Conservation (phyloP, 805 yeast genomes). For the Saccharomycopsis sp. region DNA sequence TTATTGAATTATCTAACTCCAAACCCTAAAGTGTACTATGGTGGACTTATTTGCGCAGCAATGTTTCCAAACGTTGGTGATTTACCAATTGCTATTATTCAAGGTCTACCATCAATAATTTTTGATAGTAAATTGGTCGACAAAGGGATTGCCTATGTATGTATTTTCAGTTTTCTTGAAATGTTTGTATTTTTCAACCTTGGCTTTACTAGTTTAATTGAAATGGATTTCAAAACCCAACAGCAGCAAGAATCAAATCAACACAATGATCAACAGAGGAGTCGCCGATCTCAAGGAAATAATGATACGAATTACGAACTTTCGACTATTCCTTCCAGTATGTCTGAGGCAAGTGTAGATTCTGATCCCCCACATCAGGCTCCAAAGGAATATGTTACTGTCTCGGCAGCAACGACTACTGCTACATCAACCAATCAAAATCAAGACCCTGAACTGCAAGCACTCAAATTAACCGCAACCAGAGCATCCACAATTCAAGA, state of each 20-base stretch:
- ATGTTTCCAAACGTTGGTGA: conserved; percentile 46
- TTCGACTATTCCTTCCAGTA: too few species aligned
- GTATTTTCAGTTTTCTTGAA: conserved; percentile 38
- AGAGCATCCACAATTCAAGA: conserved; percentile 1
- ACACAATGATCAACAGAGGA: conserved; percentile 3
- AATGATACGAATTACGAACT: neutral
- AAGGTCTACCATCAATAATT: conserved; percentile 32
- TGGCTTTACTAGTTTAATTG: conserved; percentile 35
- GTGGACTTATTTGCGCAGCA: conserved; percentile 43
- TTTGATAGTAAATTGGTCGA: conserved; percentile 35
- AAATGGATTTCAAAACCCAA: conserved; percentile 29
- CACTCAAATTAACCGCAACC: neutral
- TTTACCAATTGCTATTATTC: conserved; percentile 47
- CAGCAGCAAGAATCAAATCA: conserved; percentile 20
- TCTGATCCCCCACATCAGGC: too few species aligned
- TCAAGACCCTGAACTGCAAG: neutral
- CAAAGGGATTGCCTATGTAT: conserved; percentile 45
- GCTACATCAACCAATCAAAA: neutral
- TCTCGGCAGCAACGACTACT: neutral
- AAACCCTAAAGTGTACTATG: conserved; percentile 40
- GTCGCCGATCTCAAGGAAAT: conserved; percentile 1
- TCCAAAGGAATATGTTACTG: neutral
- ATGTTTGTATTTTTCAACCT: conserved; percentile 36
- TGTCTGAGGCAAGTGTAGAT: too few species aligned
- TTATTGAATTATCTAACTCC: conserved; percentile 33